Evolutionary conservation across 345 rosid genomes (phyloP).

Genomic region (Orychophragmus violaceus): DNA sequence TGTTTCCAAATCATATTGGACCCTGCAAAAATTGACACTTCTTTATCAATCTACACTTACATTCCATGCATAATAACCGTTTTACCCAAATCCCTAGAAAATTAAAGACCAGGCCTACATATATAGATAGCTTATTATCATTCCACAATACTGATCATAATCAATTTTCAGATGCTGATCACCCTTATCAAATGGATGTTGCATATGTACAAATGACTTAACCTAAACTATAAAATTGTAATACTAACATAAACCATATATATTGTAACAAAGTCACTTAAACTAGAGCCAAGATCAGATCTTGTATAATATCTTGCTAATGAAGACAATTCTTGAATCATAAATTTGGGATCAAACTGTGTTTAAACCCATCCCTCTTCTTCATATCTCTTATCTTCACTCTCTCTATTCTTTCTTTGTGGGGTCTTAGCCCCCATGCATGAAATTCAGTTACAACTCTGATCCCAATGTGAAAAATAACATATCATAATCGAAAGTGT

Average conservation of each 20-base stretch:
- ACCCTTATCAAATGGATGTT: neutral
- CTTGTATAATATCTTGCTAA: neutral
- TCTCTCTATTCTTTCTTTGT: conserved; percentile 33
- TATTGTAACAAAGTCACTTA: neutral
- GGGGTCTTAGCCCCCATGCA: conserved; percentile 41
- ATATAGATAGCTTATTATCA: neutral
- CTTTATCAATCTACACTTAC: conserved; percentile 8
- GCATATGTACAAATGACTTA: neutral
- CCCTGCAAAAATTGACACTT: conserved; percentile 27
- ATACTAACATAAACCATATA: neutral
- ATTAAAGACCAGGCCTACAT: neutral
- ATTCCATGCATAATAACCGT: neutral
- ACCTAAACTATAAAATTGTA: neutral
- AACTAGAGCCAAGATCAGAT: conserved; percentile 3
- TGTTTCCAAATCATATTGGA: conserved; percentile 23
- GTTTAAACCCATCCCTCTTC: conserved; percentile 47
- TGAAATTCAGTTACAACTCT: neutral
- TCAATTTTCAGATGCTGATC: conserved; percentile 1
- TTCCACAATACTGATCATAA: neutral
- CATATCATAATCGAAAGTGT: conserved; percentile 10
- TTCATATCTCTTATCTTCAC: conserved; percentile 50
- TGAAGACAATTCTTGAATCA: conserved; percentile 15
- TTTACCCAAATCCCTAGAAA: conserved; percentile 4
- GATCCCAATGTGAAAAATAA: conserved; percentile 9
- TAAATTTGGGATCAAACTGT: conserved; percentile 50